These are phyloP conservation scores for Dillenia turbinata DNA, from an alignment of 164 flowering plant species.

Conservation along the genomic window DNA sequence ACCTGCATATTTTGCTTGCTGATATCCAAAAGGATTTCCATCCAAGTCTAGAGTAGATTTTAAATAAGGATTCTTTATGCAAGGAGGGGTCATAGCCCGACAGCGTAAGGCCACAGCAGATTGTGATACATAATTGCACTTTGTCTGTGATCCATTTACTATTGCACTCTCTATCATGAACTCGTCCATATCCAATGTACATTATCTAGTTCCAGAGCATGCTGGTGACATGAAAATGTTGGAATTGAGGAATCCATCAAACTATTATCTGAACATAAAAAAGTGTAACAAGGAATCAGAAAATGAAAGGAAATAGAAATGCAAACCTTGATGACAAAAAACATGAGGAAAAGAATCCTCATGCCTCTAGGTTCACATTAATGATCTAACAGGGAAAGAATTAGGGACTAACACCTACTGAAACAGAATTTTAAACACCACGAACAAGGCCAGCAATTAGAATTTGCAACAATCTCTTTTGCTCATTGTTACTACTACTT, in stretches of 20 bases:
- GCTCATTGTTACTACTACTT: no score
- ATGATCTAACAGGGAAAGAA: no score
- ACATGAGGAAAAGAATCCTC: not conserved
- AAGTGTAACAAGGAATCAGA: not conserved
- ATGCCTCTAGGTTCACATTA: no score
- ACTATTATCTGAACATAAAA: slow-evolving; percentile 27
- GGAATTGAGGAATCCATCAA: slow-evolving; percentile 23
- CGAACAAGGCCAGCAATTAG: no score
- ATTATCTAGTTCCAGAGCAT: slow-evolving; percentile 28
- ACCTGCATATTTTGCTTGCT: slow-evolving; percentile 79
- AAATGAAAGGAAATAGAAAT: not conserved
- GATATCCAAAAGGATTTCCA: slow-evolving; percentile 60
- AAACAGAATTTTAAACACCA: no score
- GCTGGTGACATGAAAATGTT: slow-evolving; percentile 22
- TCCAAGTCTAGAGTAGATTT: slow-evolving; percentile 38
- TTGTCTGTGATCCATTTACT: slow-evolving; percentile 26
- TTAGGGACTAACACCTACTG: no score
- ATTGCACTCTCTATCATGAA: slow-evolving; percentile 19
- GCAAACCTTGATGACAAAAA: not conserved
- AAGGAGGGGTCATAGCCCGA: slow-evolving; percentile 91
- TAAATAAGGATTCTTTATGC: slow-evolving; percentile 79
- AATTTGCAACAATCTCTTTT: no score
- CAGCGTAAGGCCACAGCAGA: slow-evolving; percentile 91
- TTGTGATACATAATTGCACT: slow-evolving; percentile 60
- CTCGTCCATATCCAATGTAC: slow-evolving; percentile 33